Evolutionary conservation across 75 land plant species (phyloP), one percentile per base, ranked within the genome.

Genomic region (Selaginella moellendorffii): DNA sequence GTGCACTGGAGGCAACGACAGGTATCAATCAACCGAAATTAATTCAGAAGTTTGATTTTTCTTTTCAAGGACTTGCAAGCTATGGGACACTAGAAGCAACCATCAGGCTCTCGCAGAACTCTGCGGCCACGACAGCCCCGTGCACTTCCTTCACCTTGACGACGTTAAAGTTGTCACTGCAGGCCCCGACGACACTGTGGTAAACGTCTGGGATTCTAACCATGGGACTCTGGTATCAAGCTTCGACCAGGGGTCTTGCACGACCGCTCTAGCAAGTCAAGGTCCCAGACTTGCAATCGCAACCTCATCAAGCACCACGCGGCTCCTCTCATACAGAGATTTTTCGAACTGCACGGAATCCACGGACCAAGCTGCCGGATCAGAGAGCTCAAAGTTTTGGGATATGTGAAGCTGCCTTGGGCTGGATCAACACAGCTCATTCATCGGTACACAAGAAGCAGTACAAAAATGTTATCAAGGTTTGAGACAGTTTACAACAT

Each of bases 1-100:
- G 22, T 81, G 87, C 70, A 81, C 87, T 46, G 87, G 87, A 65
- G 80, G 79, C 64, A 30, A 29, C 28, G 82, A 71, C 66, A 85
- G 67, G 87, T 84, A 71, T 31, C 69, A 8, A 22, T n/a, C 68
- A 25, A 0, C 27, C 28, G 54, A 36, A 5, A 36, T 36, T 14
- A 36, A 36, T 36, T 14, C 46, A 36, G 46, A 36, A 5, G 5
- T 53, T 19, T 18, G 30, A 46, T 27, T 24, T 14, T 61, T 61
- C 14, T 20, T 68, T 27, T 28, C 17, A 63, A 71, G 79, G 72
- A 79, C 82, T 26, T 82, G 82, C 29, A 75, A 75, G 78, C 71
- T 82, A 0, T 85, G 88, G 88, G 88, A 85, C 71, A 66, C 82
- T 5, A 75, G 88, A 30, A 85, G 65, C 59, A 61, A 52, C 0